Base-by-base conservation (phyloP, 2,329 filamentous ascomycete genomes). In the Pseudodiploospora longispora region DNA sequence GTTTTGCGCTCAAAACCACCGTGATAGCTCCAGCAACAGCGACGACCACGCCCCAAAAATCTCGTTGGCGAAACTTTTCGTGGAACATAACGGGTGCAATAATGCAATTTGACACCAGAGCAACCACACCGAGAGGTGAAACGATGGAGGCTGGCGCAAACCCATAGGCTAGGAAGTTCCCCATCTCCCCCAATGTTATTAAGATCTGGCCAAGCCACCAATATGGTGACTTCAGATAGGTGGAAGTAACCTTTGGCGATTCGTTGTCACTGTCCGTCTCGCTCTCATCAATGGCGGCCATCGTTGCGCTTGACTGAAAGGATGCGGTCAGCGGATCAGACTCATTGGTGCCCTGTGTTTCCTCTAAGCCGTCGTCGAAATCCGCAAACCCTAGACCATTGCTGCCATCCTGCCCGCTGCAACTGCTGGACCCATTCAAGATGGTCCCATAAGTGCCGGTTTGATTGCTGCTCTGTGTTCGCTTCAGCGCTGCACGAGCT, bases 121-220 rank as follows among this genome's bases (percentile, higher is more conserved):
- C 93, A 9, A 98, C 93, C n/a, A 98, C 93, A 7, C 93, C 93
- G 5, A 98, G 73, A 0, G 93, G 93, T 31, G 90, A 96, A 36
- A 98, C 93, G 56, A 98, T 96, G 10, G 93, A 97, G 6, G 93
- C 93, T 4, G 93, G 93, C 30, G 93, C 93, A 62, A 98, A 98
- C 27, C 93, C 93, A 59, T 98, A 98, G 1, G 93, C 93, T 50
- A 98, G 70, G 59, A 98, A 98, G 63, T 98, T 98, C 41, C 93
- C 93, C 59, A 86, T 84, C 68, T 98, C 93, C 46, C 93, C 93
- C 27, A 95, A 69, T 1, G 83, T 88, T 79, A 98, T 98, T 47
- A 98, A 74, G 10, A 94, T 76, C 52, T 97, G 91, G 19, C 93
- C 93, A 30, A 83, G 68, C 93, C 93, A 98, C 93, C 93, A 98